Evolutionary conservation across 257 asterid genomes (phyloP).

Genomic region (Lycium ferocissimum): DNA sequence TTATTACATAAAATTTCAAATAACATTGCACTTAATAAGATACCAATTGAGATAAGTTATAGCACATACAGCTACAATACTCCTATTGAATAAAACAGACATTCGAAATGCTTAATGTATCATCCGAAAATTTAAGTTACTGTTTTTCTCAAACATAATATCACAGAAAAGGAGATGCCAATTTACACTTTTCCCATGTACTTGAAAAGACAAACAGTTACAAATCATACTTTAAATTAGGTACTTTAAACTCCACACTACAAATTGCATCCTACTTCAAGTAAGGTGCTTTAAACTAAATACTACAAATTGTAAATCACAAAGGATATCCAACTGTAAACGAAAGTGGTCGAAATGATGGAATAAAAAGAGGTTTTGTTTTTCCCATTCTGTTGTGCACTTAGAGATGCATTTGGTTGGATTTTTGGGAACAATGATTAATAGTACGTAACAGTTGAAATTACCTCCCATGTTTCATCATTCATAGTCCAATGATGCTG

Average conservation of each 20-base stretch:
- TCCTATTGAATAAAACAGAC: too few relatives aligned
- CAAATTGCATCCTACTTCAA: constrained; percentile 17
- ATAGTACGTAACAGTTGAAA: not conserved
- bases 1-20: not conserved
- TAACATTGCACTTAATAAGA: not conserved
- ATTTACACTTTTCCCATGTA: not conserved
- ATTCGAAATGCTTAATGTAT: not conserved
- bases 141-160: not conserved
- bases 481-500: not conserved
- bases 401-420: constrained; percentile 16
- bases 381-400: not conserved
- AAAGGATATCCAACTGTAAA: not conserved
- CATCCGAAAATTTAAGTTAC: not conserved
- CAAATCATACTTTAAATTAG: not conserved
- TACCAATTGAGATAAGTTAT: not conserved
- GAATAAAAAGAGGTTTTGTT: not conserved
- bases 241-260: not conserved
- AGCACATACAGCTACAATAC: not conserved
- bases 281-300: not conserved
- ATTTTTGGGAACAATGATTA: not conserved
- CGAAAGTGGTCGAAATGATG: not conserved
- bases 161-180: not conserved
- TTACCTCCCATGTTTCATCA: not conserved
- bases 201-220: constrained; percentile 4
- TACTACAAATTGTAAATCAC: not conserved